A percentile compares a stretch with the other conserved stretches of the same genome.
Conservation (phyloP, 2,329 filamentous ascomycete genomes). For the Cladophialophora immunda region DNA sequence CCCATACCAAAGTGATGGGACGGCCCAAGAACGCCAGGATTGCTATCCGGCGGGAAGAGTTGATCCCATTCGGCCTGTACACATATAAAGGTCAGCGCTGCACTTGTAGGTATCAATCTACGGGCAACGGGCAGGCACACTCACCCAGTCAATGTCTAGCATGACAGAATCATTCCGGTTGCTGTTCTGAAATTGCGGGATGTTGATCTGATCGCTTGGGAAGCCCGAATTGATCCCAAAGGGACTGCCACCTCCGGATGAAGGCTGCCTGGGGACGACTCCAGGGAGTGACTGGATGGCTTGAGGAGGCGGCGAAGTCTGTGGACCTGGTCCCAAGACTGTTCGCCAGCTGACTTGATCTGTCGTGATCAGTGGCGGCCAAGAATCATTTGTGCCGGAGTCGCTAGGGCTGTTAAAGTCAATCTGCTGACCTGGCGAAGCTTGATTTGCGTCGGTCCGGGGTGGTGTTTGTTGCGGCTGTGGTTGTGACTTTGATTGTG, state of each 20-base stretch:
- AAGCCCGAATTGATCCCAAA: slow-evolving; percentile 33
- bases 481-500: slow-evolving; percentile 6
- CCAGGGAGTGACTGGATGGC: slow-evolving; percentile 25
- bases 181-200: slow-evolving; percentile 30
- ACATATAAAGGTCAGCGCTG: slow-evolving; percentile 12
- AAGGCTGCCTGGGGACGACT: slow-evolving; percentile 35
- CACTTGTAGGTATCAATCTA: not conserved
- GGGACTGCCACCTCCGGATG: slow-evolving; percentile 27
- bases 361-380: slow-evolving; percentile 35
- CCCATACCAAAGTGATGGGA: slow-evolving; percentile 35
- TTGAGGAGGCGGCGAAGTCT: slow-evolving; percentile 14
- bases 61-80: slow-evolving; percentile 48
- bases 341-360: slow-evolving; percentile 36
- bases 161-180: slow-evolving; percentile 47
- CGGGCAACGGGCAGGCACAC: slow-evolving; percentile 42
- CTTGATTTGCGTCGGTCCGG: slow-evolving; percentile 17
- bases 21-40: slow-evolving; percentile 58
- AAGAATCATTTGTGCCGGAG: slow-evolving; percentile 37
- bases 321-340: slow-evolving; percentile 14
- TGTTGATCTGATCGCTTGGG: slow-evolving; percentile 36
- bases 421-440: slow-evolving; percentile 30
- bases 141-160: slow-evolving; percentile 72
- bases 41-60: slow-evolving; percentile 53
- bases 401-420: slow-evolving; percentile 38
- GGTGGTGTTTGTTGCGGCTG: slow-evolving; percentile 14